Conservation (phyloP, 495 filamentous ascomycete genomes). For the Aspergillus panamensis region DNA sequence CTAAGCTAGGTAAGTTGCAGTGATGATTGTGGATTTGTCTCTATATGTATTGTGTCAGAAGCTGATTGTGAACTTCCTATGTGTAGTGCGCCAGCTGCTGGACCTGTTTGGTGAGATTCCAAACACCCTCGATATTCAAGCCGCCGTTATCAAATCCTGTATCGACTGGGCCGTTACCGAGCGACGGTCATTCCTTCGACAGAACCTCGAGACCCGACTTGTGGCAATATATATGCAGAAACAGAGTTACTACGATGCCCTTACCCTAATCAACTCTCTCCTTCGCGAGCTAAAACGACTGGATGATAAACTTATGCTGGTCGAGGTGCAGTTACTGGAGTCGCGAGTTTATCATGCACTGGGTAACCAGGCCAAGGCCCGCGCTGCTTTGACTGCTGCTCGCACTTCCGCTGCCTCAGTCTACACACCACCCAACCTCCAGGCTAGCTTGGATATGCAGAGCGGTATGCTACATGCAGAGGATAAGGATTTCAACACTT, state of each 20-base stretch:
- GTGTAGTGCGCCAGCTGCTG: conserved; percentile 87
- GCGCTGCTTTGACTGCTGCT: conserved; percentile 89
- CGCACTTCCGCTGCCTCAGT: conserved; percentile 93
- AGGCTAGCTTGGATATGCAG: conserved; percentile 98
- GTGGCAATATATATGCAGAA: conserved; percentile 94
- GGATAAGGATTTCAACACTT: conserved; percentile 97
- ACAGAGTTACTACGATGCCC: conserved; percentile 91
- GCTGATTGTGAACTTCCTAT: conserved; percentile 4
- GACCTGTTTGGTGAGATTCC: conserved; percentile 93
- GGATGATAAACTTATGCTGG: conserved; percentile 96
- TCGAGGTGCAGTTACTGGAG: conserved; percentile 98
- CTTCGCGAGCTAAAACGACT: conserved; percentile 94
- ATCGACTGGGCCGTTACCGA: conserved; percentile 98
- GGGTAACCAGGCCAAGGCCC: conserved; percentile 93
- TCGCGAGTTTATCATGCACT: conserved; percentile 96
- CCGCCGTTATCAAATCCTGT: conserved; percentile 90
- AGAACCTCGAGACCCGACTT: conserved; percentile 95
- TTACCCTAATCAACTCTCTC: conserved; percentile 92
- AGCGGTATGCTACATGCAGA: conserved; percentile 97
- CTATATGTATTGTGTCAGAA: background rate
- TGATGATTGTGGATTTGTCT: background rate
- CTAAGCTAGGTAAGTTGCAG: conserved; percentile 77
- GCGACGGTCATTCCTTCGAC: conserved; percentile 88
- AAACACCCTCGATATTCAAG: conserved; percentile 87
- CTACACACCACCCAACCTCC: conserved; percentile 91